Conservation (phyloP, 768 basidiomycete genomes). For the Tylopilus sp. region DNA sequence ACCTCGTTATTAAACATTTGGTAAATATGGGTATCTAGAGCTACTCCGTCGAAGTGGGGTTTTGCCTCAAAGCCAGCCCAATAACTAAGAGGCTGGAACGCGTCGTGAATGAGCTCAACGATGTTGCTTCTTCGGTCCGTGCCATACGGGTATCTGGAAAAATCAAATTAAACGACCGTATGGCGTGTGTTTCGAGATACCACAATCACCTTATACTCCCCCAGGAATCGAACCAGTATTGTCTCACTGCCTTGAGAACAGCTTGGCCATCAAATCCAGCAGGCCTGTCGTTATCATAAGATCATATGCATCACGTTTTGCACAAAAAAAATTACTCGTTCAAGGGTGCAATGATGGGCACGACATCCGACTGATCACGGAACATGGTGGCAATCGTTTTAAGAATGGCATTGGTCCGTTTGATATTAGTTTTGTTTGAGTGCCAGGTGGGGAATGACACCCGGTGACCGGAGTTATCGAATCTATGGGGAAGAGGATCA, state of each 20-base stretch:
- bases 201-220: constrained; percentile 58
- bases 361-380: constrained; percentile 47
- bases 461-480: constrained; percentile 77
- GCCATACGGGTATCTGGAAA: constrained; percentile 40
- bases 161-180: constrained; percentile 1
- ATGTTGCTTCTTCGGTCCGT: constrained; percentile 49
- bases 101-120: constrained; percentile 70
- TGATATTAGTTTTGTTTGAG: constrained; percentile 57
- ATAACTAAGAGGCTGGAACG: constrained; percentile 70
- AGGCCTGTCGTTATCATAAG: constrained; percentile 44
- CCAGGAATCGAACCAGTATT: constrained; percentile 77
- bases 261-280: constrained; percentile 60
- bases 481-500: constrained; percentile 39
- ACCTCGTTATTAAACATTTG: constrained; percentile 66
- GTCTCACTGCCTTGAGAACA: constrained; percentile 45
- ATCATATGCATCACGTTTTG: constrained; percentile 1
- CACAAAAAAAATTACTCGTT: constrained; percentile 56
- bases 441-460: constrained; percentile 67
- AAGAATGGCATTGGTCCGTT: constrained; percentile 65
- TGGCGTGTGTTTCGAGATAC: background rate
- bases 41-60: constrained; percentile 59
- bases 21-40: constrained; percentile 79
- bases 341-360: constrained; percentile 67
- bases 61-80: constrained; percentile 62
- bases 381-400: constrained; percentile 59